phyloP scores from a whole-genome alignment of 495 filamentous ascomycete genomes.

The Ascobolus immersus region DNA sequence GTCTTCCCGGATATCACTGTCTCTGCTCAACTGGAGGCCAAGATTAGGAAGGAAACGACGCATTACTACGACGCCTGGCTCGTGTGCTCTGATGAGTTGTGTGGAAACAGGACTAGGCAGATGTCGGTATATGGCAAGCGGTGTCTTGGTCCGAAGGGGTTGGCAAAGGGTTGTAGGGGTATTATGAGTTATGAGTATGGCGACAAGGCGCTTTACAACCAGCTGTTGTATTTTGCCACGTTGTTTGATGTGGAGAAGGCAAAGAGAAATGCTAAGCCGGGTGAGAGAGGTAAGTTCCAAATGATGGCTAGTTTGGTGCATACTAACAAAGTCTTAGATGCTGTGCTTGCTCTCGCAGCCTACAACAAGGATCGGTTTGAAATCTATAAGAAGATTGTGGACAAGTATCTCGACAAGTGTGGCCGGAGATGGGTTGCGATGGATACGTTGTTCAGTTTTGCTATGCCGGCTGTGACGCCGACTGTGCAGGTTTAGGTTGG shows the following conservation, averaged over 20 bases:
- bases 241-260: constrained; percentile 82
- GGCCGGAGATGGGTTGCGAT: constrained; percentile 90
- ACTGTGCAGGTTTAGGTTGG: not conserved
- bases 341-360: constrained; percentile 41
- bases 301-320: not conserved
- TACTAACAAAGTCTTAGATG: constrained; percentile 24
- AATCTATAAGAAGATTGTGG: constrained; percentile 51
- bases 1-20: constrained; percentile 44
- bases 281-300: constrained; percentile 16
- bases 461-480: constrained; percentile 9
- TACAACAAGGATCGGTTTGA: constrained; percentile 55
- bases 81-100: constrained; percentile 64
- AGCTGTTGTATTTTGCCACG: constrained; percentile 63
- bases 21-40: constrained; percentile 62
- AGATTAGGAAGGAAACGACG: constrained; percentile 49
- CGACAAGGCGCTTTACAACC: constrained; percentile 84
- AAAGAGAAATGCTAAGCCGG: constrained; percentile 23
- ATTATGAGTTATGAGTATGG: constrained; percentile 66
- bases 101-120: constrained; percentile 67
- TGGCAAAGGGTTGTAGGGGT: constrained; percentile 60
- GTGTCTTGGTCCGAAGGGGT: constrained; percentile 64
- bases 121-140: constrained; percentile 77
- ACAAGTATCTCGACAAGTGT: constrained; percentile 73
- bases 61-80: constrained; percentile 85
- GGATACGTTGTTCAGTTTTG: constrained; percentile 66